Evolutionary conservation across 305 asterid species (phyloP).

Genomic region (Fraxinus floribunda): DNA sequence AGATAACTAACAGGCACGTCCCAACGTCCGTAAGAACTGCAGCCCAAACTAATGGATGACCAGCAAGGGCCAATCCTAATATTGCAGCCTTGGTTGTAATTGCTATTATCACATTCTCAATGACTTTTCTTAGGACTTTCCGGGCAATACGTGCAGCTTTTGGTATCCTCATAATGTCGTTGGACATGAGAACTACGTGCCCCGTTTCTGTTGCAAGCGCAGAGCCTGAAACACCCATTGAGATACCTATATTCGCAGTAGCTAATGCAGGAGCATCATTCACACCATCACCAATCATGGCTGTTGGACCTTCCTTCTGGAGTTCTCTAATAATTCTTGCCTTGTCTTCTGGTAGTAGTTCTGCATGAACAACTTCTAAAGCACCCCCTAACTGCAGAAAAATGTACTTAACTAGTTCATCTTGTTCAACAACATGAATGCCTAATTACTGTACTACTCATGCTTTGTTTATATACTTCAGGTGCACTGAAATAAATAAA

Average conservation of each 20-base stretch:
- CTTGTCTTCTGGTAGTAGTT: slow-evolving; percentile 77
- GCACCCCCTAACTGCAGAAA: slow-evolving; percentile 53
- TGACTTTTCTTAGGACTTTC: slow-evolving; percentile 49
- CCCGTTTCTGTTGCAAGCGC: slow-evolving; percentile 81
- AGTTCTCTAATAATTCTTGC: slow-evolving; percentile 49
- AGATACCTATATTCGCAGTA: slow-evolving; percentile 73
- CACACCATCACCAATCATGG: slow-evolving; percentile 86
- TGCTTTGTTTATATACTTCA: too few relatives aligned
- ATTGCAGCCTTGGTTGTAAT: slow-evolving; percentile 57
- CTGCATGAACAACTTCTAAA: slow-evolving; percentile 56
- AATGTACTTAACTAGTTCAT: not conserved
- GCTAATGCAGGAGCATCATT: slow-evolving; percentile 89
- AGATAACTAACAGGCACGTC: slow-evolving; percentile 72
- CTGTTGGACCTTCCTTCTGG: slow-evolving; percentile 60
- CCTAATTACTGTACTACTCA: not conserved
- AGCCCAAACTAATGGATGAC: slow-evolving; percentile 90
- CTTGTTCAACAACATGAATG: not conserved
- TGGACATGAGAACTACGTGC: slow-evolving; percentile 68
- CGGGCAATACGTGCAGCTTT: slow-evolving; percentile 52
- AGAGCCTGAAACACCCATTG: slow-evolving; percentile 91
- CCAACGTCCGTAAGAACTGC: slow-evolving; percentile 80
- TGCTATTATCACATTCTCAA: slow-evolving; percentile 63
- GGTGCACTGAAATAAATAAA: too few relatives aligned
- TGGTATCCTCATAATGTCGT: slow-evolving; percentile 68
- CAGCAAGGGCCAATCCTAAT: slow-evolving; percentile 70